Percentiles rank a stretch among this genome's conserved stretches.
These are phyloP conservation scores for Coleophoma cylindrospora DNA, from an alignment of 2,329 filamentous ascomycete species.

Conservation along the genomic window DNA sequence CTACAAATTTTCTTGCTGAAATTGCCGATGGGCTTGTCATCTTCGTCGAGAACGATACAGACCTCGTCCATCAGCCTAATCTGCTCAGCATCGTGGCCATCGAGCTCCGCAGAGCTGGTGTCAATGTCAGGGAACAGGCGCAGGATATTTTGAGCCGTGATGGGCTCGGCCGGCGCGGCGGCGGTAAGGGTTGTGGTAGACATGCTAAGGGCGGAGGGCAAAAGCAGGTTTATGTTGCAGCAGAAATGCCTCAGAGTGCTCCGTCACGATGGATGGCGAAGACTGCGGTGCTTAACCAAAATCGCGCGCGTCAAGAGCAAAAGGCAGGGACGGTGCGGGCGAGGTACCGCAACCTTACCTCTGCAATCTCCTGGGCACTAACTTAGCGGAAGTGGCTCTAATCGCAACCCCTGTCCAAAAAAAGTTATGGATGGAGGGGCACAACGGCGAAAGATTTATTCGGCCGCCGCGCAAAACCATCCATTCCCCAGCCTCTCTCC, in stretches of 20 bases:
- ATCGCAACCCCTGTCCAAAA: too few relatives aligned
- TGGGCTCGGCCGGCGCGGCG: conserved; percentile 48
- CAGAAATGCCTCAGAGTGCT: not conserved
- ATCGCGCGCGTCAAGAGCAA: not conserved
- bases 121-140: conserved; percentile 83
- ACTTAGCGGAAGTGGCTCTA: too few relatives aligned
- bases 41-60: conserved; percentile 91
- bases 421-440: not conserved
- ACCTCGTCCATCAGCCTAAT: conserved; percentile 98
- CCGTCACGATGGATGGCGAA: not conserved
- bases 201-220: conserved; percentile 17
- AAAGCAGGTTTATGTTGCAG: not conserved
- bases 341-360: not conserved
- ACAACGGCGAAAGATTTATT: not conserved
- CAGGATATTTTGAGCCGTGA: conserved; percentile 82
- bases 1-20: conserved; percentile 96
- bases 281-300: not conserved
- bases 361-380: not conserved
- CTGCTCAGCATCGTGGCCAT: conserved; percentile 95
- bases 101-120: conserved; percentile 66
- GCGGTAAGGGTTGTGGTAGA: conserved; percentile 41
- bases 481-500: not conserved
- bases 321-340: not conserved
- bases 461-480: not conserved
- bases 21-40: conserved; percentile 89